Conservation (phyloP, 1,284 basidiomycete genomes). For the Boletus hoseneyae region DNA sequence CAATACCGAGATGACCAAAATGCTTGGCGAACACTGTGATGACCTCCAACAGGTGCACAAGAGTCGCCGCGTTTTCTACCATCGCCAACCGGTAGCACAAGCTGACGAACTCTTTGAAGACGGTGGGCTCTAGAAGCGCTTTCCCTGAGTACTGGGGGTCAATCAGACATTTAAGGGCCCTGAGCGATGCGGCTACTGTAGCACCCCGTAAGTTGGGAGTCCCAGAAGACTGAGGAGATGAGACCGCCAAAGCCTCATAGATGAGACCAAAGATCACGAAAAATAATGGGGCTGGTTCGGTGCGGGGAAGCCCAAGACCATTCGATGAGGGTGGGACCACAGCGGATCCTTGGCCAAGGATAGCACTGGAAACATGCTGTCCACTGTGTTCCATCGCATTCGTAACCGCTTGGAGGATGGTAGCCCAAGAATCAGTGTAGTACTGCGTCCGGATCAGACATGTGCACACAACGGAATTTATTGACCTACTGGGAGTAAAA, state of each 20-base stretch:
- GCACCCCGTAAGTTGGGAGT: slow-evolving; percentile 40
- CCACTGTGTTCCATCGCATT: slow-evolving; percentile 75
- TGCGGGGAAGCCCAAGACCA: slow-evolving; percentile 33
- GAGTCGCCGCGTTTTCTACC: slow-evolving; percentile 75
- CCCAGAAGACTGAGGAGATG: slow-evolving; percentile 55
- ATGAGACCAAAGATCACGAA: slow-evolving; percentile 90
- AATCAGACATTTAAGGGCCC: slow-evolving; percentile 78
- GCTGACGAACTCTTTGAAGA: slow-evolving; percentile 89
- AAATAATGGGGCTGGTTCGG: slow-evolving; percentile 82
- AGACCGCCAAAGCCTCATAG: slow-evolving; percentile 81
- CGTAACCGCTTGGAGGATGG: slow-evolving; percentile 86
- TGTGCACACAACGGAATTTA: neutral
- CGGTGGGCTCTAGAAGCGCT: slow-evolving; percentile 72
- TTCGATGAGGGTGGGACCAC: slow-evolving; percentile 24
- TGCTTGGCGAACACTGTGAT: slow-evolving; percentile 59
- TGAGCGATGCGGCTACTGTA: slow-evolving; percentile 71
- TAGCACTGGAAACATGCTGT: slow-evolving; percentile 68
- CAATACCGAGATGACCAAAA: slow-evolving; percentile 44
- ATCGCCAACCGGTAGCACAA: slow-evolving; percentile 89
- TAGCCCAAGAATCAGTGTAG: slow-evolving; percentile 80
- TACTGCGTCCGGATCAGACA: slow-evolving; percentile 55
- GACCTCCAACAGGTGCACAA: slow-evolving; percentile 74
- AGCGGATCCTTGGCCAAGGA: slow-evolving; percentile 63
- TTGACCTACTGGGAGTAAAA: slow-evolving; percentile 77
- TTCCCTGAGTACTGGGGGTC: slow-evolving; percentile 78